Percentiles rank a stretch among this genome's conserved stretches.
Evolutionary conservation across 306 rosid species (phyloP).

Genomic region (Prunus kanzakura): DNA sequence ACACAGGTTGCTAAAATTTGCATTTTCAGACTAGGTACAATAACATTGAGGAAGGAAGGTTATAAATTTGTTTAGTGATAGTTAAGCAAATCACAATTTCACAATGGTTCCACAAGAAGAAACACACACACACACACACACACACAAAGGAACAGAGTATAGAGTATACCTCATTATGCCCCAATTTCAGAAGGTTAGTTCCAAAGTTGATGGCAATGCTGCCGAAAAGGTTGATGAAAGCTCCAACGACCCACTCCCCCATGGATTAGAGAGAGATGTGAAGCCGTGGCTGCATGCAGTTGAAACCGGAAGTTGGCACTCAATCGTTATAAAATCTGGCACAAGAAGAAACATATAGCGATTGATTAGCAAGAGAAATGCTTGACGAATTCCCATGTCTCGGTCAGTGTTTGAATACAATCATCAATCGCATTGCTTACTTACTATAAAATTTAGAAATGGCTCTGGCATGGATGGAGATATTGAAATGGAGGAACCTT

Average conservation of each 20-base stretch:
- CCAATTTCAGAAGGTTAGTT: conserved; percentile 92
- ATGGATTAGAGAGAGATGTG: conserved; percentile 45
- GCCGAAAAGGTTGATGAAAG: conserved; percentile 89
- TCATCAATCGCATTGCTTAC: not conserved
- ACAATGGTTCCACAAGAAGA: not conserved
- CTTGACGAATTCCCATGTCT: conserved; percentile 19
- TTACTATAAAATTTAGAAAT: no score
- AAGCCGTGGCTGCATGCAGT: conserved; percentile 47
- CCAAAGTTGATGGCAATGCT: conserved; percentile 98
- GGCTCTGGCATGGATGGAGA: not conserved
- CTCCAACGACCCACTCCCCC: conserved; percentile 99
- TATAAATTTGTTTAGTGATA: not conserved
- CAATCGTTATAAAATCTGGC: conserved; percentile 20
- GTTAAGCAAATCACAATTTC: not conserved
- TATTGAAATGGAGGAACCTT: not conserved
- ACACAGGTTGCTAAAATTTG: not conserved
- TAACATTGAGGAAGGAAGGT: not conserved
- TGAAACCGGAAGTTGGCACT: conserved; percentile 21
- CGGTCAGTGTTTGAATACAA: not conserved
- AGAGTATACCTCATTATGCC: conserved; percentile 77
- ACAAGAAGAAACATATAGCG: not conserved
- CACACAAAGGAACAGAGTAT: conserved; percentile 1
- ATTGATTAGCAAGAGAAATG: not conserved
- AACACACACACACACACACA: not conserved
- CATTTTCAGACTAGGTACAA: conserved; percentile 1